phyloP scores from a whole-genome alignment of 2,329 filamentous ascomycete species.

The Cercospora zeae-maydis region DNA sequence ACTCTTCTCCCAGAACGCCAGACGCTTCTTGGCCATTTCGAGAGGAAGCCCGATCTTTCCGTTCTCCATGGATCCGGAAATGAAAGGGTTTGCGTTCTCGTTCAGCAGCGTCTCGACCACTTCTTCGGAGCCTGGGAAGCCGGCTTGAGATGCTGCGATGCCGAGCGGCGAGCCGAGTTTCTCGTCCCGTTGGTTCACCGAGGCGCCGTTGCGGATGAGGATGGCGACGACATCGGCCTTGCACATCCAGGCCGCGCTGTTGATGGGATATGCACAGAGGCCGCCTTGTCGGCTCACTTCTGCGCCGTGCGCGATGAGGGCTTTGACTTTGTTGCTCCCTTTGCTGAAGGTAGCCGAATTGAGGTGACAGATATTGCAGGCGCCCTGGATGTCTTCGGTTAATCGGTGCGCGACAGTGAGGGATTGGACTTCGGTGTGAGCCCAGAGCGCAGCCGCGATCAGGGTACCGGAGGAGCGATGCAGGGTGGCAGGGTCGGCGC shows the following conservation, averaged over 20 bases:
- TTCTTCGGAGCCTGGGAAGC: constrained; percentile 24
- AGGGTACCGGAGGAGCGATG: constrained; percentile 16
- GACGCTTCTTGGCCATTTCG: constrained; percentile 8
- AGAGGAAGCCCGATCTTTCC: constrained; percentile 3
- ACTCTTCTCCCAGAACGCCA: constrained; percentile 13
- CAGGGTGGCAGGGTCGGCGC: constrained; percentile 16
- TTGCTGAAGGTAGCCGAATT: constrained; percentile 17
- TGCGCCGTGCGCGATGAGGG: constrained; percentile 30
- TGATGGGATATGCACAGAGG: constrained; percentile 23
- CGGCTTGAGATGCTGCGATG: constrained; percentile 27
- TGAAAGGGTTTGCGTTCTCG: constrained; percentile 16
- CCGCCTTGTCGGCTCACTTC: constrained; percentile 25
- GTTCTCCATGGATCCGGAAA: not conserved
- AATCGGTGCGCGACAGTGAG: constrained; percentile 21
- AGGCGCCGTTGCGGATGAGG: constrained; percentile 29
- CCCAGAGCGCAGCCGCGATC: constrained; percentile 22
- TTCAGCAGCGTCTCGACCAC: constrained; percentile 32
- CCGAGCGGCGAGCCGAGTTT: constrained; percentile 32
- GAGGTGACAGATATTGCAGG: constrained; percentile 20
- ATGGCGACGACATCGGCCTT: constrained; percentile 24
- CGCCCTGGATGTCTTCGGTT: constrained; percentile 21
- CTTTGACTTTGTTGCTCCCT: constrained; percentile 23
- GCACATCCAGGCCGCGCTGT: constrained; percentile 27
- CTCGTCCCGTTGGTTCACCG: constrained; percentile 22
- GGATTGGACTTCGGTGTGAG: constrained; percentile 17